Percentiles rank a stretch among this genome's conserved stretches.
Conservation (phyloP, 192 early-diverging fungal genomes). For the Coemansia sp. region DNA sequence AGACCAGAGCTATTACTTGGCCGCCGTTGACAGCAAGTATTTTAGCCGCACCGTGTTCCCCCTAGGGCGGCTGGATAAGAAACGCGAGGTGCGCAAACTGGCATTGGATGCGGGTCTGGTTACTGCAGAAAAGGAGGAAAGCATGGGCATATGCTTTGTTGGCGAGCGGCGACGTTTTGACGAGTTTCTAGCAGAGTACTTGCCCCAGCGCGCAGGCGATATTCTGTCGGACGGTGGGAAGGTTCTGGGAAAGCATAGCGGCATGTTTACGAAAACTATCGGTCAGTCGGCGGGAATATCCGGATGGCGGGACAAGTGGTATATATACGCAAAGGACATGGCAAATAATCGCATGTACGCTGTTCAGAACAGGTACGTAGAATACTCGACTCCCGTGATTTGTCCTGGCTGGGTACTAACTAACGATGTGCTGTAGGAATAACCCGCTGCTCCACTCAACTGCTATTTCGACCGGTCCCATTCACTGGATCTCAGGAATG, state of each 20-base stretch:
- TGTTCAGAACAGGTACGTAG: constrained; percentile 63
- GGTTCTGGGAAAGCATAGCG: constrained; percentile 54
- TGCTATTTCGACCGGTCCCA: constrained; percentile 22
- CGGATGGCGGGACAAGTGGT: constrained; percentile 68
- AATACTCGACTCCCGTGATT: constrained; percentile 1
- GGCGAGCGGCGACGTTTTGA: constrained; percentile 77
- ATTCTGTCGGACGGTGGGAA: constrained; percentile 48
- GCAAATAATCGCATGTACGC: constrained; percentile 66
- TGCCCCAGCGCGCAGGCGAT: constrained; percentile 45
- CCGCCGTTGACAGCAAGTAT: constrained; percentile 49
- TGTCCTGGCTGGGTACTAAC: background rate
- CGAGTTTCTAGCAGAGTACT: constrained; percentile 69
- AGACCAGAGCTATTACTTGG: constrained; percentile 95
- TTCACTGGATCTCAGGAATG: constrained; percentile 52
- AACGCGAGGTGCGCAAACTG: constrained; percentile 64
- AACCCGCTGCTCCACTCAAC: constrained; percentile 33
- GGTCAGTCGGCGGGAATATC: constrained; percentile 74
- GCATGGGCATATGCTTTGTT: constrained; percentile 97
- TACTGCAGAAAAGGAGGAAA: constrained; percentile 74
- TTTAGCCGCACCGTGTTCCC: constrained; percentile 71
- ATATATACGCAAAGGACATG: constrained; percentile 70
- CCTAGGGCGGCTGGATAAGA: constrained; percentile 71
- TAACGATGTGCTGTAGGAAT: constrained; percentile 7
- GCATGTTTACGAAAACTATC: constrained; percentile 73
- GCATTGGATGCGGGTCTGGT: constrained; percentile 59